Percentiles rank a stretch among this genome's conserved stretches.
These are phyloP conservation scores for Yarrowia bubula DNA, from an alignment of 805 yeast species.

Conservation along the genomic window DNA sequence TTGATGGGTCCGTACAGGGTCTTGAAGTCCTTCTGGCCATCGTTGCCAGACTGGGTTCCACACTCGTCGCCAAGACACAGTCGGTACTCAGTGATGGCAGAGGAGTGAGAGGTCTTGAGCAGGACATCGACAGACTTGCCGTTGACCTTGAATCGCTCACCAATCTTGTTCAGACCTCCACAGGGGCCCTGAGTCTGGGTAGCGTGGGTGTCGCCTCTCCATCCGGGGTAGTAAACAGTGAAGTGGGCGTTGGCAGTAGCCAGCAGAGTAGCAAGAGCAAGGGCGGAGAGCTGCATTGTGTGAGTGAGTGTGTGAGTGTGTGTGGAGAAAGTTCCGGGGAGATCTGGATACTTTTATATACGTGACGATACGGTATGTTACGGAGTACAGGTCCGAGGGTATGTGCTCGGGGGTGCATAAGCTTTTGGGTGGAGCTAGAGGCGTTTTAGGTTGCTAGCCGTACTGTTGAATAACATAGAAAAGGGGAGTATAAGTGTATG, in stretches of 20 bases:
- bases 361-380: background rate
- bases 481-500: too few species aligned
- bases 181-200: slow-evolving; percentile 35
- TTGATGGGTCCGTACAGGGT: slow-evolving; percentile 30
- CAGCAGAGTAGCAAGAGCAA: slow-evolving; percentile 28
- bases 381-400: slow-evolving; percentile 4
- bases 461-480: background rate
- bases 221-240: slow-evolving; percentile 33
- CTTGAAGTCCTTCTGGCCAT: slow-evolving; percentile 31
- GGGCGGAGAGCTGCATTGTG: slow-evolving; percentile 30
- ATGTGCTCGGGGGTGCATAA: slow-evolving; percentile 1
- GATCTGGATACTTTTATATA: background rate
- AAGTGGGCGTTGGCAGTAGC: slow-evolving; percentile 36
- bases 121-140: slow-evolving; percentile 32
- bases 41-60: slow-evolving; percentile 7
- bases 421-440: background rate
- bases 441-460: background rate
- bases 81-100: slow-evolving; percentile 30
- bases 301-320: background rate
- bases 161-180: slow-evolving; percentile 32
- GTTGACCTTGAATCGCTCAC: slow-evolving; percentile 32
- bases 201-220: slow-evolving; percentile 34
- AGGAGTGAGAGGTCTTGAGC: slow-evolving; percentile 32
- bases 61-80: slow-evolving; percentile 34
- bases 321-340: background rate